Evolutionary conservation across 2,329 filamentous ascomycete species (phyloP), one percentile per base, ranked within the genome.

Genomic region (Arthrinium phaeospermum): DNA sequence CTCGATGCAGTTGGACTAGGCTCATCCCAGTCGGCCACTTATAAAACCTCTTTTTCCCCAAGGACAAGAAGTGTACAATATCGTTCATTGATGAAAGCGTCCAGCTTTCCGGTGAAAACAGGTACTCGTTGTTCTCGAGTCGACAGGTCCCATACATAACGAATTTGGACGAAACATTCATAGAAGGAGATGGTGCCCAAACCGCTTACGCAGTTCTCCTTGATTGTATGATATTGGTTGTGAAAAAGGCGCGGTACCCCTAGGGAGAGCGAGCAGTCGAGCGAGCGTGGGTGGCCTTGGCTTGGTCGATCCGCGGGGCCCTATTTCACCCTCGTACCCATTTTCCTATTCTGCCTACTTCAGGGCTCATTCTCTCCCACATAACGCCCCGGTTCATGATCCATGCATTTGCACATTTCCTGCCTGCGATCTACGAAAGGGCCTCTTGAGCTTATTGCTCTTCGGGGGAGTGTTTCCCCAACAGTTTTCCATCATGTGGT

Each of bases 21-120:
- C 19, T 19, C 27, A 22, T 30, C 30, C 30, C 10, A 24, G 57
- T 64, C 57, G 34, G 7, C 13, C 34, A 37, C 34, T n/a, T 22
- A 41, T n/a, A 22, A 61, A 14, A 16, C 12, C 19, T 64, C 19
- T 19, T 64, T 64, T 41, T 64, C 22, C 57, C 16, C 34, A 64
- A 41, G 57, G 57, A 64, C 57, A 64, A 64, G 30, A 64, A 24
- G 34, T 64, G 57, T 64, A 64, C 34, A 64, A 24, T 64, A 64
- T 34, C 57, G 57, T 64, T 64, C 57, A 64, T n/a, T 34, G 19
- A 4, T 41, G 4, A 14, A 64, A 64, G 57, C 57, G 34, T n/a
- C 8, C 7, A 24, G 34, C 19, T 24, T 64, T 64, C 19, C 19
- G 30, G 34, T 64, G 57, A 64, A 41, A 34, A 64, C 13, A 64